Percentiles rank a stretch among this genome's conserved stretches.
Evolutionary conservation across 1,139 yeast species (phyloP).

Genomic region (Geotrichum carabidarum): DNA sequence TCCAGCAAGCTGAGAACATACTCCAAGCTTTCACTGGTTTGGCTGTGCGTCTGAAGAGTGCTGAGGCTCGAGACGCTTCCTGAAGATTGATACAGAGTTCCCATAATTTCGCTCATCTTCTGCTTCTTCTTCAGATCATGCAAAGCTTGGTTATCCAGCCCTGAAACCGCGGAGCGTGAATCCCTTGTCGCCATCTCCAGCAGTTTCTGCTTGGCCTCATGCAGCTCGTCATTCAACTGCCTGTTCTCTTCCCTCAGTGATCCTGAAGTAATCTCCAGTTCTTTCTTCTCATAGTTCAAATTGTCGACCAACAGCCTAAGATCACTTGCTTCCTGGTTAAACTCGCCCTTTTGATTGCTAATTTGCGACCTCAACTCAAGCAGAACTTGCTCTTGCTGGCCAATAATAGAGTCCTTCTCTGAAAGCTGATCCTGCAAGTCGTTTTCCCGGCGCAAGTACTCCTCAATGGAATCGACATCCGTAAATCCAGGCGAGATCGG

Average conservation of each 20-base stretch:
- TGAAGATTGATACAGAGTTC: constrained; percentile 14
- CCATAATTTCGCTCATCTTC: constrained; percentile 23
- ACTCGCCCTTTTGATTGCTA: constrained; percentile 2
- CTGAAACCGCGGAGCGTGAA: not conserved
- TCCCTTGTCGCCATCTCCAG: constrained; percentile 3
- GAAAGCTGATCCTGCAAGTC: constrained; percentile 37
- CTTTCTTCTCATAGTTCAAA: constrained; percentile 33
- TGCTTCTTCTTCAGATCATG: constrained; percentile 20
- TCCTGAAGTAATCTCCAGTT: constrained; percentile 29
- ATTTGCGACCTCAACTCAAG: constrained; percentile 11
- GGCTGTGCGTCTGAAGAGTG: not conserved
- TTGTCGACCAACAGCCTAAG: constrained; percentile 30
- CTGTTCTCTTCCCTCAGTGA: constrained; percentile 31
- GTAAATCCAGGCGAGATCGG: constrained; percentile 4
- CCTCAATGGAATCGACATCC: constrained; percentile 26
- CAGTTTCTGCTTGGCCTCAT: constrained; percentile 22
- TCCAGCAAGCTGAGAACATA: constrained; percentile 8
- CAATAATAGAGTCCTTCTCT: constrained; percentile 33
- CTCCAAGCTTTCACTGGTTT: constrained; percentile 2
- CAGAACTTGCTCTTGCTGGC: constrained; percentile 26
- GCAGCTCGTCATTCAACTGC: constrained; percentile 28
- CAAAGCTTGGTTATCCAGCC: constrained; percentile 1
- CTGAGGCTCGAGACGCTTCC: not conserved
- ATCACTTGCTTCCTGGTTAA: constrained; percentile 22
- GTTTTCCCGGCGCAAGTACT: constrained; percentile 34